Evolutionary conservation across 257 asterid species (phyloP), one percentile per base, ranked within the genome.

Genomic region (Scutellaria minor): DNA sequence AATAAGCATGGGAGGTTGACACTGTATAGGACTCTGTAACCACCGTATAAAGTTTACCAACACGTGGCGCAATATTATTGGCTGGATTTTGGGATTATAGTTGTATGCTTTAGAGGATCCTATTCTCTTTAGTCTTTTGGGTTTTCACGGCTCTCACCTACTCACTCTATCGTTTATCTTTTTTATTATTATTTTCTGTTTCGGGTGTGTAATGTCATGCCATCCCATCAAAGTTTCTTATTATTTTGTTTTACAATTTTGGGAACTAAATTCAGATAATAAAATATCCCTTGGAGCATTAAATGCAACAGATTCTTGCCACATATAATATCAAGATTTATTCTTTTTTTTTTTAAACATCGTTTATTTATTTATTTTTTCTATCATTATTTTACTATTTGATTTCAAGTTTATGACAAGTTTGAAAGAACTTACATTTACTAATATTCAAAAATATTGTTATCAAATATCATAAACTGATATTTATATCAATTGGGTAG

Each of bases 1-100:
- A 31, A 31, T 54, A 54, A 55, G 77, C 69, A 77, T 77, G 65
- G 52, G 74, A 40, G 15, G 69, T 71, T 66, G 64, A n/a, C 20
- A 31, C 37, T 31, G 37, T 9, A 15, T 22, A 9, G 54, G 71
- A 20, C 18, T 18, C 18, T 18, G 58, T 31, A 61, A 46, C 61
- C 14, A 50, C 44, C 50, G 31, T 53, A 64, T 14, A 37, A 1
- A 57, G 14, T 0, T 0, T 2, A 0, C 5, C 4, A 2, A 67
- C 48, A 67, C 74, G 74, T 67, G 74, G 54, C n/a, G 55, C 2
- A 7, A 27, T 0, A 3, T 22, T 13, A 75, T 58, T 75, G 79
- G 79, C 9, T 40, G 18, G 0, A 4, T 61, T 14, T 24, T 47
- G 61, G 70, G 35, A 3, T 11, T 15, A 12, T 6, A 5, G 39